Evolutionary conservation across 2,329 filamentous ascomycete genomes (phyloP), one percentile per base, ranked within the genome.

Genomic region (Penicillium rolfsii): DNA sequence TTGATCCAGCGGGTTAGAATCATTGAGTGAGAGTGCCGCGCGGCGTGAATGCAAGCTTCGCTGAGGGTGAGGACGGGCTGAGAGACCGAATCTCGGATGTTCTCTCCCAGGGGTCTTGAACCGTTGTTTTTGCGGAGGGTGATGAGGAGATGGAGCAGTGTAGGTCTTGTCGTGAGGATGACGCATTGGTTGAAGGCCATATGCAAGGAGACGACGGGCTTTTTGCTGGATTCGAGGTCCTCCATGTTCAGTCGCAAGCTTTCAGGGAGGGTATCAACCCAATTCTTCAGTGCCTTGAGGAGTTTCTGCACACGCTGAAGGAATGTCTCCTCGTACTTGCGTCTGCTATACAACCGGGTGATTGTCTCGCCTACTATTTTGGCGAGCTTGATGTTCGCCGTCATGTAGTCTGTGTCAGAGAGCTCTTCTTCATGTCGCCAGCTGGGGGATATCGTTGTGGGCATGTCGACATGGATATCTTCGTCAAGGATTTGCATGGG

Each of bases 401-500:
- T 71, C 54, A 77, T 69, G 57, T 76, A 76, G 4, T 74, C 74
- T 1, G 71, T 71, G 45, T 78, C 75, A 1, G 72, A 71, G 35
- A 78, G 75, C 54, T 79, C 75, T 58, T 75, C 73, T 22, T 71
- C 68, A 26, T 78, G 73, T 36, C 70, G 62, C 53, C 67, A 68
- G 16, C 63, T 62, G 2, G 75, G 73, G 12, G 63, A 66, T 5
- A 75, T 68, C 2, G 68, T 69, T 16, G 73, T 76, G 4, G 77
- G 77, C 65, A 78, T 71, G 55, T 77, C 74, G 30, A 76, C 68
- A 38, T 78, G 76, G 45, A 79, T 83, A 19, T 82, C 82, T 38
- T 81, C 76, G 54, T 84, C 82, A 12, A 77, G 75, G 5, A 84
- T 79, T 41, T 81, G 79, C 6, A 80, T 76, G 0, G 82, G 81